Base-by-base conservation (phyloP, 352 stramenopile genomes). In the Stephanocyclus meneghinianus region DNA sequence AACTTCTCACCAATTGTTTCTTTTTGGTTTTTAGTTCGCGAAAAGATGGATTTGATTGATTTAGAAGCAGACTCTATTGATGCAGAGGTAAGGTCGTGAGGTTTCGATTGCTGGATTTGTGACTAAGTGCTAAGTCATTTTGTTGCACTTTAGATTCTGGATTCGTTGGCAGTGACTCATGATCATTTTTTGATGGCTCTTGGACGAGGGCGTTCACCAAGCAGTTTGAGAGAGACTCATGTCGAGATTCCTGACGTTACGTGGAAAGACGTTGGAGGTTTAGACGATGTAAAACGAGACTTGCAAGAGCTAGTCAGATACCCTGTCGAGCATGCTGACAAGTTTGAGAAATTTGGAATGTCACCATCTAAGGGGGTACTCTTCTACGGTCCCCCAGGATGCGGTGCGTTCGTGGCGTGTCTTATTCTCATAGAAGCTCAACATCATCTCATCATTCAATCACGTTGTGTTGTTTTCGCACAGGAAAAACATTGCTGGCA, bases 281-380 rank as follows among this genome's bases (percentile, higher is more conserved):
- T 99, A 70, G 94, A 97, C 59, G 93, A 97, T 72, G 96, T 98
- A 30, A 99, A 99, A 84, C 92, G 96, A 74, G 94, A 98, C 78
- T 90, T 99, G 37, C 95, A 97, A 78, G 93, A 99, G 80, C 97
- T 97, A 37, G 96, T 99, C 65, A 94, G 98, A 79, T 99, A 97
- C 93, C 97, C 97, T 4, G 90, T 99, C 16, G 92, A 98, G 77
- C 95, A 99, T 69, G 91, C 96, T 2, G 94, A 98, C 67, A 91
- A 97, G 16, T 99, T 99, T 80, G 93, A 97, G 50, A 95, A 97
- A 59, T 99, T 99, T 90, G 96, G 97, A 55, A 98, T 99, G 88
- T 91, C 94, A 13, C 95, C 97, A 7, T 96, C 95, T 2, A 96
- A 98, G 69, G 97, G 97, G 47, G 97, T 99, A 16, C 90, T 99